These are phyloP conservation scores for Yamagishiella unicocca DNA, from an alignment of 139 green algal species.

Conservation along the genomic window DNA sequence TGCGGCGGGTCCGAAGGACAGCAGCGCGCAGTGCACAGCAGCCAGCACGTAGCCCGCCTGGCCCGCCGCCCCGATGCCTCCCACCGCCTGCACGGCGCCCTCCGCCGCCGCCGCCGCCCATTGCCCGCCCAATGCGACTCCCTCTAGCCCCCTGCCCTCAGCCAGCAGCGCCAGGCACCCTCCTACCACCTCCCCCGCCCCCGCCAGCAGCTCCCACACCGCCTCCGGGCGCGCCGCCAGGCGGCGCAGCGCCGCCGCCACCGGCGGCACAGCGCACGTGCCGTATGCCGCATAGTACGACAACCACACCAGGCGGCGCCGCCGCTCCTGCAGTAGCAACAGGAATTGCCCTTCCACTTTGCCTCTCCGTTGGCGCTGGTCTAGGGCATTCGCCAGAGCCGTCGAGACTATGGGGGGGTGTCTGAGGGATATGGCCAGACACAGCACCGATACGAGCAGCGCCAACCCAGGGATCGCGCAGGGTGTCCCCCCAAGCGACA, in stretches of 20 bases:
- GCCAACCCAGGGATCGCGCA: neutral
- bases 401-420: neutral
- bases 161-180: neutral
- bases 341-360: too few relatives aligned
- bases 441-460: neutral
- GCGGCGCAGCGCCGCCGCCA: neutral
- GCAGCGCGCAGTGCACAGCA: slow-evolving; percentile 8
- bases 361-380: neutral
- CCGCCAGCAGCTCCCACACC: neutral
- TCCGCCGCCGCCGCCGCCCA: neutral
- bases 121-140: neutral
- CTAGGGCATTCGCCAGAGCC: too few relatives aligned
- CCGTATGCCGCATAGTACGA: slow-evolving; percentile 24
- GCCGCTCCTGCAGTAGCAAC: neutral
- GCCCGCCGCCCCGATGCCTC: neutral
- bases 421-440: neutral
- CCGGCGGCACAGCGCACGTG: neutral
- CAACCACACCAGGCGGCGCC: slow-evolving; percentile 19
- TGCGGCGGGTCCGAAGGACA: neutral
- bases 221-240: neutral
- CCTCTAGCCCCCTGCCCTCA: neutral
- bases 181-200: too few relatives aligned
- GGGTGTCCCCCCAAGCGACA: neutral
- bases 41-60: slow-evolving; percentile 5
- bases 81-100: neutral